Percentiles rank a stretch among this genome's conserved stretches.
These are phyloP conservation scores for Fusarium sp. DNA, from an alignment of 2,329 filamentous ascomycete genomes.

Conservation along the genomic window DNA sequence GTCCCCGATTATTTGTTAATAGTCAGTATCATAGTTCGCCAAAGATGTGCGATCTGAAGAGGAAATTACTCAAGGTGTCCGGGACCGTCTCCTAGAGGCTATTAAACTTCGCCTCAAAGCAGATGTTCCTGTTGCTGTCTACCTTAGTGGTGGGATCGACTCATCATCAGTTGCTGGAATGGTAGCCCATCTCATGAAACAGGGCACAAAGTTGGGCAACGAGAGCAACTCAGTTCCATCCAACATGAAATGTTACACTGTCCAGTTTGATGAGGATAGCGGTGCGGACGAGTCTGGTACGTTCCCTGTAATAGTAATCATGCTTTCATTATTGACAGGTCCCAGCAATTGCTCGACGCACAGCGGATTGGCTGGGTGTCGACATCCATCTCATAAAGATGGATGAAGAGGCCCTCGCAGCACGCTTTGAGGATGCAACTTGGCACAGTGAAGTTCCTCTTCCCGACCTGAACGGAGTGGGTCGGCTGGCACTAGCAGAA, in stretches of 20 bases:
- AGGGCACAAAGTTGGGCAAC: not conserved
- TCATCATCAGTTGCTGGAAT: slow-evolving; percentile 1
- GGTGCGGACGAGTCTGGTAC: not conserved
- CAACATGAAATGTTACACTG: slow-evolving; percentile 4
- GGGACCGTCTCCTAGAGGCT: not conserved
- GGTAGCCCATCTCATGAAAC: slow-evolving; percentile 1
- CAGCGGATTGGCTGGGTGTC: not conserved
- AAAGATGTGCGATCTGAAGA: not conserved
- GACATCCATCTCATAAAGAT: slow-evolving; percentile 4
- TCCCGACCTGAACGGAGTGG: not conserved
- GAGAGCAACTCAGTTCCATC: not conserved
- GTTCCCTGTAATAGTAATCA: accelerated
- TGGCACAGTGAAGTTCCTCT: slow-evolving; percentile 7
- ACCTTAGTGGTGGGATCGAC: not conserved
- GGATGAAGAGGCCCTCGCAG: not conserved
- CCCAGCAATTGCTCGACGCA: not conserved
- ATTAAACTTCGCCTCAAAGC: not conserved
- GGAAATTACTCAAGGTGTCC: not conserved
- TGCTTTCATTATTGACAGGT: not conserved
- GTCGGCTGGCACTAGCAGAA: not conserved
- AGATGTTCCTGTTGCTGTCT: slow-evolving; percentile 4
- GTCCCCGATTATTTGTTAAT: not conserved
- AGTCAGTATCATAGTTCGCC: not conserved
- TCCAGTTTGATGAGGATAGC: not conserved
- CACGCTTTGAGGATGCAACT: not conserved